A percentile compares a stretch with the other conserved stretches of the same genome.
phyloP scores from a whole-genome alignment of 139 green algal species.

The Chlorella sp. region DNA sequence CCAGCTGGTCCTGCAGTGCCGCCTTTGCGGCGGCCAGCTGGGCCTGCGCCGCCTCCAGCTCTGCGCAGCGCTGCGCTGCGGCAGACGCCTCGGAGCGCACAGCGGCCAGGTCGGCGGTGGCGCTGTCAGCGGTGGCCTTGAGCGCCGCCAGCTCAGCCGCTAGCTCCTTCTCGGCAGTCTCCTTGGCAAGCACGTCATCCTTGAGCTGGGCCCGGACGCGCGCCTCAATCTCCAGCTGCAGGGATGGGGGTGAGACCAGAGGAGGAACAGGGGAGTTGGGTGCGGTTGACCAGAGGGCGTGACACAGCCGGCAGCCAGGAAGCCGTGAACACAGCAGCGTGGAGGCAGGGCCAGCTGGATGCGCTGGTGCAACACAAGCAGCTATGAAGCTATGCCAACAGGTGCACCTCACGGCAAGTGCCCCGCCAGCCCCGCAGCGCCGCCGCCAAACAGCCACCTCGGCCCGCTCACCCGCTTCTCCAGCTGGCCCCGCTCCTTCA shows the following conservation, averaged over 20 bases:
- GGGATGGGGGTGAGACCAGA: not conserved
- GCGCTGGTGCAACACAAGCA: not conserved
- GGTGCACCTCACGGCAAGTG: not conserved
- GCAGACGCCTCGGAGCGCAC: not conserved
- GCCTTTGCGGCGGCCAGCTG: not conserved
- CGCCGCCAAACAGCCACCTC: not conserved
- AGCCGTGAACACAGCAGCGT: not conserved
- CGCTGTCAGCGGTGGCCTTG: not conserved
- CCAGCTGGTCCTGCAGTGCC: constrained; percentile 19
- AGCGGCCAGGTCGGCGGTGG: not conserved
- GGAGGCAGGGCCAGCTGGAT: not conserved
- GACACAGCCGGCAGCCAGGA: not conserved
- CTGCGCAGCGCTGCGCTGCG: not conserved
- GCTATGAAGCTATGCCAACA: not conserved
- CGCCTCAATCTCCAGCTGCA: constrained; percentile 23
- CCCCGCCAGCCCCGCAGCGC: not conserved
- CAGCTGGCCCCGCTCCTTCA: constrained; percentile 12
- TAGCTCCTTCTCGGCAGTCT: not conserved
- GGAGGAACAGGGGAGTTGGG: not conserved
- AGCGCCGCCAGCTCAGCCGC: not conserved
- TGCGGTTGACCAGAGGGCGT: not conserved
- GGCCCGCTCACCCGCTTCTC: constrained; percentile 21
- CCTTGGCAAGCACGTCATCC: not conserved
- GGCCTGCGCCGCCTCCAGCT: constrained; percentile 3
- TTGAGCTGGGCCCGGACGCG: constrained; percentile 27